Evolutionary conservation across 1,139 yeast species (phyloP), one percentile per base, ranked within the genome.

Genomic region (Yamadazyma conglobata): DNA sequence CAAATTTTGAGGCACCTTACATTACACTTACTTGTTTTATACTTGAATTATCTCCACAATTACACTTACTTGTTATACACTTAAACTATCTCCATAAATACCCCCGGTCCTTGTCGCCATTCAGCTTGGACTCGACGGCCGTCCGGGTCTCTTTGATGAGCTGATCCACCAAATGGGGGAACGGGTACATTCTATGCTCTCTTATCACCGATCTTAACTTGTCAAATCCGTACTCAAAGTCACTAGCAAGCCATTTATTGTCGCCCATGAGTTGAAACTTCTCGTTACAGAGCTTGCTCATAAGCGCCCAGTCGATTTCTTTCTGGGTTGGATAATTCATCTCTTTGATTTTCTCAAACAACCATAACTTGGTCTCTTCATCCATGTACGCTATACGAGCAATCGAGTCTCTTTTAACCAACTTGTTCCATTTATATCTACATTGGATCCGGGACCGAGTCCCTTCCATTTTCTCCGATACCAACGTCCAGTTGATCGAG

Each of bases 371-470:
- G 25, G 80, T 78, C 11, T 59, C 61, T 4, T 58, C 50, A 20
- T 66, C 67, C 65, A 80, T 76, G 19, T 58, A 60, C 14, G 71
- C 58, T 4, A 77, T 65, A 31, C 79, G 63, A 14, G 58, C 60
- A 22, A 64, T 52, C 6, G 79, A 78, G 49, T 70, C 81, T 41
- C 85, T 66, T 48, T 77, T 80, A 32, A 77, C 57, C 7, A 88
- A 52, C 55, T 87, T 88, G 48, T 83, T 82, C 96, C 96, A 89
- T 55, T 89, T 89, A 59, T 89, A 89, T 33, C 96, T 76, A 54
- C 96, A 89, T 56, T 89, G 97, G 42, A 89, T 88, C 43, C 97
- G 71, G 1, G 95, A 84, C 38, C 97, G 71, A 2, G 77, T 65
- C 3, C 96, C 96, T 24, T 85, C 80, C 95, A 89, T 87, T 29